Conservation (phyloP, 1,139 yeast genomes). For the Protomyces inouyei region DNA sequence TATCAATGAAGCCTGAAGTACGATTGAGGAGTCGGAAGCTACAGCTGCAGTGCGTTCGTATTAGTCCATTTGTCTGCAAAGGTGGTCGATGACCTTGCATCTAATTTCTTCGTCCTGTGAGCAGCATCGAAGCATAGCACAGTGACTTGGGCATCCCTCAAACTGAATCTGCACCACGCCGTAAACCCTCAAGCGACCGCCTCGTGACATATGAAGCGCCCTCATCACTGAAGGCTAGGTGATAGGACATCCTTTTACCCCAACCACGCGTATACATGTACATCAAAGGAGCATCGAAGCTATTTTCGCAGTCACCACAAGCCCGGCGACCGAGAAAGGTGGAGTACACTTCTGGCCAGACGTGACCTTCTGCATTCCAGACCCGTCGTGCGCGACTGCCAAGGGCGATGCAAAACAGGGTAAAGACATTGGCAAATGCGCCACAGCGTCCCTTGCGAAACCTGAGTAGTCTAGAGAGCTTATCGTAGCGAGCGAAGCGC, state of each 20-base stretch:
- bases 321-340: slow-evolving; percentile 60
- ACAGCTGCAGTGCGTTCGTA: too few species aligned
- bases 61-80: too few species aligned
- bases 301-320: slow-evolving; percentile 77
- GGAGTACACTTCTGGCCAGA: slow-evolving; percentile 87
- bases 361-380: slow-evolving; percentile 92
- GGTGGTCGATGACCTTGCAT: too few species aligned
- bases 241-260: slow-evolving; percentile 92
- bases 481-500: slow-evolving; percentile 72
- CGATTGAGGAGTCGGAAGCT: too few species aligned
- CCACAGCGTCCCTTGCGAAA: slow-evolving; percentile 82
- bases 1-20: too few species aligned
- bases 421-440: slow-evolving; percentile 88
- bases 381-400: slow-evolving; percentile 63
- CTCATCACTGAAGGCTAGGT: slow-evolving; percentile 56
- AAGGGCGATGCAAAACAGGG: slow-evolving; percentile 62
- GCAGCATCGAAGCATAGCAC: too few species aligned
- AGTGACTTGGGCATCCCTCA: too few species aligned
- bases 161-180: too few species aligned
- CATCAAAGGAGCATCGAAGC: slow-evolving; percentile 74
- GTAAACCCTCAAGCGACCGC: too few species aligned
- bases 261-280: slow-evolving; percentile 77
- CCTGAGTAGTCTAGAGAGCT: slow-evolving; percentile 52
- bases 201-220: too few species aligned
- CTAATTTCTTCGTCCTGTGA: too few species aligned